These are phyloP conservation scores for Austroboletus eburneus DNA, from an alignment of 768 basidiomycete genomes.

Conservation along the genomic window DNA sequence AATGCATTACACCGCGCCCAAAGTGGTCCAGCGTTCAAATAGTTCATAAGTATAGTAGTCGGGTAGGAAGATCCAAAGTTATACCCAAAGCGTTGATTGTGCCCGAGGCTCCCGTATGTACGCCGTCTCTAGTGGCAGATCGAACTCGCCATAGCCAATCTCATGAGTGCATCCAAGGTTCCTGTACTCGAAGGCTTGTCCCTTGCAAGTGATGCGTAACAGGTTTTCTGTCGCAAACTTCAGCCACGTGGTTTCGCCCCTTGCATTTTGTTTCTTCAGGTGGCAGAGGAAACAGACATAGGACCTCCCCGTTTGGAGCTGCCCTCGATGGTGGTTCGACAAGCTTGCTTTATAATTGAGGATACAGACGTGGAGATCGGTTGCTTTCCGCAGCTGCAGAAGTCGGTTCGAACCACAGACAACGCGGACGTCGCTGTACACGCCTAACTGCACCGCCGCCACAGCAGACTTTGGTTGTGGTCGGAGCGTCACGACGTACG, in stretches of 20 bases:
- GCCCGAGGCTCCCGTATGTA: conserved; percentile 14
- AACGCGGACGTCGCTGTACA: no score
- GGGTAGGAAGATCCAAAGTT: not conserved
- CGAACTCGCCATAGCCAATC: conserved; percentile 1
- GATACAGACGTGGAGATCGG: conserved; percentile 19
- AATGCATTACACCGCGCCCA: no score
- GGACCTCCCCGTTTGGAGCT: conserved; percentile 12
- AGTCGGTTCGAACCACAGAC: no score
- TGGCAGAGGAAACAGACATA: conserved; percentile 24
- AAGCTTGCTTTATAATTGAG: conserved; percentile 20
- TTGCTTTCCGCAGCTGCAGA: not conserved
- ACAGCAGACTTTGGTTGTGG: not conserved
- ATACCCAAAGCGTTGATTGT: conserved; percentile 1
- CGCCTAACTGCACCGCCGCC: not conserved
- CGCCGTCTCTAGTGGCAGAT: conserved; percentile 6
- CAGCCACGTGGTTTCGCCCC: conserved; percentile 15
- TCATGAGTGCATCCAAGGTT: not conserved
- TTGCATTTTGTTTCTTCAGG: not conserved
- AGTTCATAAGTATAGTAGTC: no score
- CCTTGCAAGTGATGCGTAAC: conserved; percentile 13
- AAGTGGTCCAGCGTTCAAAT: no score
- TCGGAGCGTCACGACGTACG: conserved; percentile 13
- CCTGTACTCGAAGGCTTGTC: not conserved
- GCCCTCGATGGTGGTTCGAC: conserved; percentile 1
- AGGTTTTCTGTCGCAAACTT: conserved; percentile 24